Conservation (phyloP, 1,139 yeast species). For the Torulaspora pretoriensis region DNA sequence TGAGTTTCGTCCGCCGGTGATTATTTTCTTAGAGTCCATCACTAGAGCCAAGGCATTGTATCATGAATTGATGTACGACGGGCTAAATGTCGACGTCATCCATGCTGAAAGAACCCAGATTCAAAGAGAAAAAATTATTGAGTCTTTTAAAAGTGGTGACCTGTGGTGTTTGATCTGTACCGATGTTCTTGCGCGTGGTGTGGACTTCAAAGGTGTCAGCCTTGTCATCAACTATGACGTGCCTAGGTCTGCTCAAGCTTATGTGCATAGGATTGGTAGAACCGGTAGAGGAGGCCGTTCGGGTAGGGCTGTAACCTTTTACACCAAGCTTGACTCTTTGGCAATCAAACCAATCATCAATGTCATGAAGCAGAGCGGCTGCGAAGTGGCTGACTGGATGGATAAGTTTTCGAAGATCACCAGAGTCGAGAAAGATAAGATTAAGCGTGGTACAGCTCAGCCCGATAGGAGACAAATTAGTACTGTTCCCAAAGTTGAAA, state of each 20-base stretch:
- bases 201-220: constrained; percentile 94
- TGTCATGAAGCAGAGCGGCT: constrained; percentile 92
- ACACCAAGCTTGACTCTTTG: constrained; percentile 80
- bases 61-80: constrained; percentile 87
- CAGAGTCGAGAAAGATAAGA: constrained; percentile 58
- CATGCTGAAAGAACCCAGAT: constrained; percentile 91
- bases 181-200: constrained; percentile 93
- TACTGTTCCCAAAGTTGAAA: constrained; percentile 74
- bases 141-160: constrained; percentile 81
- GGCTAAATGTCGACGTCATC: constrained; percentile 87
- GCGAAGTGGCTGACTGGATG: constrained; percentile 78
- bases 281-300: constrained; percentile 92
- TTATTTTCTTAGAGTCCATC: constrained; percentile 87
- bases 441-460: constrained; percentile 50
- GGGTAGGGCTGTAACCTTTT: constrained; percentile 88
- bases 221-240: constrained; percentile 94
- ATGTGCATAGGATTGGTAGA: constrained; percentile 97
- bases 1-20: constrained; percentile 86
- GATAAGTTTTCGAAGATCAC: constrained; percentile 64
- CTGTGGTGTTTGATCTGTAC: constrained; percentile 96
- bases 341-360: constrained; percentile 81
- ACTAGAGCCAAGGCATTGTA: constrained; percentile 92
- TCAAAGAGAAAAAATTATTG: constrained; percentile 83
- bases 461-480: constrained; percentile 63
- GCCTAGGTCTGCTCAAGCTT: constrained; percentile 89